A percentile compares a stretch with the other conserved stretches of the same genome.
Conservation (phyloP, 1,139 yeast species). For the Pichia sp. region DNA sequence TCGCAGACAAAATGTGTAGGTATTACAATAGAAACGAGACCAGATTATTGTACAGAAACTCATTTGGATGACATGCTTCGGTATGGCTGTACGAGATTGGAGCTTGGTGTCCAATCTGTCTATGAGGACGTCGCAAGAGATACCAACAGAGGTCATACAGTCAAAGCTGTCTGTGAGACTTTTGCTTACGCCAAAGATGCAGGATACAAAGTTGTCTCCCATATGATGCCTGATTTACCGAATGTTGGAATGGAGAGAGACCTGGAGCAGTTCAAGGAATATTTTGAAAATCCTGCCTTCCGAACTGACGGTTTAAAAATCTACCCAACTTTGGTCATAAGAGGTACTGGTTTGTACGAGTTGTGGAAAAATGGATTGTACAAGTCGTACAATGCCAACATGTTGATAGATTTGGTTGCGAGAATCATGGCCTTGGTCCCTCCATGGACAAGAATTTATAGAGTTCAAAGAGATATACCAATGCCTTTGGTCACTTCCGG, state of each 20-base stretch:
- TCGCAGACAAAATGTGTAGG: conserved; percentile 97
- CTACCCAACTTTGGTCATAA: conserved; percentile 91
- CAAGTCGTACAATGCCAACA: conserved; percentile 92
- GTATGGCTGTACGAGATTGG: conserved; percentile 95
- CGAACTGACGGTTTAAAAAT: conserved; percentile 95
- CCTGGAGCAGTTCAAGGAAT: conserved; percentile 89
- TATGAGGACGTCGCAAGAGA: conserved; percentile 98
- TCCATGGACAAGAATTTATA: conserved; percentile 98
- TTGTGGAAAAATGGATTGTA: conserved; percentile 95
- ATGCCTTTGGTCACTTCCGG: conserved; percentile 99
- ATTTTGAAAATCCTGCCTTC: conserved; percentile 94
- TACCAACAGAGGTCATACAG: conserved; percentile 97
- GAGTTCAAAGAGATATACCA: conserved; percentile 98
- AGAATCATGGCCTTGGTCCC: conserved; percentile 94
- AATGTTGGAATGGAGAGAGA: conserved; percentile 99
- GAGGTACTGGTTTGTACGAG: conserved; percentile 97
- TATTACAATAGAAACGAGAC: conserved; percentile 96
- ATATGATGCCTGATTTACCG: conserved; percentile 99
- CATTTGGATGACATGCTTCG: conserved; percentile 93
- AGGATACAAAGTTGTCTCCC: conserved; percentile 95
- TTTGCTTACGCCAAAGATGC: conserved; percentile 96
- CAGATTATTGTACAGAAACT: conserved; percentile 96
- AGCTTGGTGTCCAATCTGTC: conserved; percentile 95
- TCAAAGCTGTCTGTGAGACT: conserved; percentile 91
- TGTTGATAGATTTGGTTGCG: conserved; percentile 89